Evolutionary conservation across 2,329 filamentous ascomycete species (phyloP).

Genomic region (Paraconiothyrium brasiliense): DNA sequence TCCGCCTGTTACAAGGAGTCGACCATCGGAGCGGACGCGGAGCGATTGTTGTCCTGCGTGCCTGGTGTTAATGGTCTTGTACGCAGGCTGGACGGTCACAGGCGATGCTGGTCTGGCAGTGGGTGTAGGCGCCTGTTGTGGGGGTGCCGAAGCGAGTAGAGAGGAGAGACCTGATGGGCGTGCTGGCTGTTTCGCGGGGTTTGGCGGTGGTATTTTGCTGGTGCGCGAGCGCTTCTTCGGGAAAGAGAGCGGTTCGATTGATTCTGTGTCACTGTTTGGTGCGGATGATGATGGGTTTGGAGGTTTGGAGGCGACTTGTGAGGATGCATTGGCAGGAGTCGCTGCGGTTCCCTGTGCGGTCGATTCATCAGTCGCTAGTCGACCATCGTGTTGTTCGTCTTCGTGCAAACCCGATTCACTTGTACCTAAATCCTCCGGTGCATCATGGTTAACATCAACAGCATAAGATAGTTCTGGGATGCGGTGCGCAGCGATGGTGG

Average conservation of each 20-base stretch:
- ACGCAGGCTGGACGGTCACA: slow-evolving; percentile 51
- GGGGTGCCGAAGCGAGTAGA: slow-evolving; percentile 31
- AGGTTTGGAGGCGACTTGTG: too few relatives aligned
- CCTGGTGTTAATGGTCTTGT: slow-evolving; percentile 77
- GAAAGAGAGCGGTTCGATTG: slow-evolving; percentile 6
- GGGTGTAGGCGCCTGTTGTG: slow-evolving; percentile 19
- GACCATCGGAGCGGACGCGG: slow-evolving; percentile 78
- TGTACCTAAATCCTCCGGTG: background rate
- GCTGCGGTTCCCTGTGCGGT: background rate
- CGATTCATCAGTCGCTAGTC: background rate
- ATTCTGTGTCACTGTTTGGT: background rate
- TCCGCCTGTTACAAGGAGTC: slow-evolving; percentile 86
- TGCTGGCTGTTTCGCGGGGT: slow-evolving; percentile 3
- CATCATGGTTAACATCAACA: background rate
- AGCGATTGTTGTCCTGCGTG: slow-evolving; percentile 91
- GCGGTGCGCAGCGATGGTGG: slow-evolving; percentile 78
- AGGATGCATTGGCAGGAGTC: background rate
- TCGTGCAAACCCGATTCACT: background rate
- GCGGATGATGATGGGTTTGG: background rate
- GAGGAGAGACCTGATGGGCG: slow-evolving; percentile 33
- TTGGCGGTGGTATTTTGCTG: slow-evolving; percentile 24
- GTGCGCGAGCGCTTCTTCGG: slow-evolving; percentile 23
- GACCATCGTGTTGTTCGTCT: background rate
- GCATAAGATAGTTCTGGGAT: slow-evolving; percentile 57
- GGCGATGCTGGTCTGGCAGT: slow-evolving; percentile 12